A percentile compares a stretch with the other conserved stretches of the same genome.
phyloP scores from a whole-genome alignment of 2,329 filamentous ascomycete genomes.

The Thielaviopsis punctulata region DNA sequence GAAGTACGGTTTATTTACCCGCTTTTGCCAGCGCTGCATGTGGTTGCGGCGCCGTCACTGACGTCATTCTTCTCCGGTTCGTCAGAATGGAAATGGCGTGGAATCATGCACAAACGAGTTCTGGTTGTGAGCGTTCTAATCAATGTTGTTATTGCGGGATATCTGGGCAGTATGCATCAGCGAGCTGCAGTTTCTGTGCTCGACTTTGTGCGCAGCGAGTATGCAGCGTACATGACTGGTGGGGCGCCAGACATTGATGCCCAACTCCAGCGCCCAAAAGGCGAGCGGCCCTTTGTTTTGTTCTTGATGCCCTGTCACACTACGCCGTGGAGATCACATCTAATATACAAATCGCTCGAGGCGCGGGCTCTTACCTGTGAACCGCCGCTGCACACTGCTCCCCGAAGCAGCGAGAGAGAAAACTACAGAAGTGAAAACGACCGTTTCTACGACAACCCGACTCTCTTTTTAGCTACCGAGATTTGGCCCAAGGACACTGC shows the following conservation, averaged over 20 bases:
- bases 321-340: constrained; percentile 83
- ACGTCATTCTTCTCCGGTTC: constrained; percentile 43
- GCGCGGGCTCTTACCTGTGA: constrained; percentile 84
- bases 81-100: not conserved
- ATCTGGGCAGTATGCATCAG: constrained; percentile 63
- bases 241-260: constrained; percentile 16
- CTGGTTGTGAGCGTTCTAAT: constrained; percentile 40
- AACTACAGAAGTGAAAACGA: constrained; percentile 79
- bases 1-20: constrained; percentile 96
- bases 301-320: constrained; percentile 95
- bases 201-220: constrained; percentile 56
- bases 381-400: constrained; percentile 53
- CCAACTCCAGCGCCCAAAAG: constrained; percentile 14
- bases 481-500: constrained; percentile 24
- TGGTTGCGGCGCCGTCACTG: constrained; percentile 55
- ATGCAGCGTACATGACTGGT: constrained; percentile 32
- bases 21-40: constrained; percentile 68
- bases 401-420: constrained; percentile 42
- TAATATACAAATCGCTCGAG: constrained; percentile 55
- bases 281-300: constrained; percentile 35
- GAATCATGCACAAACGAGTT: constrained; percentile 31
- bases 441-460: constrained; percentile 58
- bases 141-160: constrained; percentile 57
- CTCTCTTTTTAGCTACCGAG: constrained; percentile 36
- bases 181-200: constrained; percentile 62